Evolutionary conservation across 2,329 filamentous ascomycete genomes (phyloP).

Genomic region (Ceratocystiopsis minuta): DNA sequence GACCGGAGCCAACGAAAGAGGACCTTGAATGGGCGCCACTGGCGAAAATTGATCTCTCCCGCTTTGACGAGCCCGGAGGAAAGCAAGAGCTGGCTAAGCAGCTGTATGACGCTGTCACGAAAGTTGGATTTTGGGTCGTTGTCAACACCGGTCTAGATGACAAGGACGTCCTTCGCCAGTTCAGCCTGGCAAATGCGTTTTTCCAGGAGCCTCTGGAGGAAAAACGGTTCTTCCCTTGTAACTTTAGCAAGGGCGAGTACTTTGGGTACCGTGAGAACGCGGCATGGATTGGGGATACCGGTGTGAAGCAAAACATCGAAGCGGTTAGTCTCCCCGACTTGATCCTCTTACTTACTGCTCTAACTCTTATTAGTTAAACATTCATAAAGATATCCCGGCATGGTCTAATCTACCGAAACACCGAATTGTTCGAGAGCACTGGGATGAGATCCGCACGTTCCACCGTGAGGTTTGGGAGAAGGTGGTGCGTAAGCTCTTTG

Average conservation of each 20-base stretch:
- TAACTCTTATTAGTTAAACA: no score
- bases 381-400: no score
- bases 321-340: no score
- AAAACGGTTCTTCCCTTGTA: slow-evolving; percentile 17
- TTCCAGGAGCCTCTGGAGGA: slow-evolving; percentile 28
- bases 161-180: slow-evolving; percentile 20
- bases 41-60: slow-evolving; percentile 14
- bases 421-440: no score
- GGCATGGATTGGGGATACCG: no score
- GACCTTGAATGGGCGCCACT: slow-evolving; percentile 10
- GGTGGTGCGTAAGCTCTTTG: slow-evolving; percentile 33
- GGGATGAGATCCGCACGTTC: no score
- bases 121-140: slow-evolving; percentile 12
- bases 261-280: slow-evolving; percentile 24
- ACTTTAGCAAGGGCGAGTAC: slow-evolving; percentile 22
- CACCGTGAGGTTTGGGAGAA: slow-evolving; percentile 18
- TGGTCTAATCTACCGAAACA: no score
- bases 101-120: slow-evolving; percentile 25
- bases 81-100: slow-evolving; percentile 17
- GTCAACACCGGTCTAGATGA: background rate
- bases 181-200: slow-evolving; percentile 36
- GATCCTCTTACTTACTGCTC: no score
- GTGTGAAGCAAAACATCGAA: no score
- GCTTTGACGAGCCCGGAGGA: slow-evolving; percentile 16
- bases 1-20: no score